Percentiles rank a stretch among this genome's conserved stretches.
Evolutionary conservation across 495 filamentous ascomycete species (phyloP).

Genomic region (Hypoxylon lienhwacheense): DNA sequence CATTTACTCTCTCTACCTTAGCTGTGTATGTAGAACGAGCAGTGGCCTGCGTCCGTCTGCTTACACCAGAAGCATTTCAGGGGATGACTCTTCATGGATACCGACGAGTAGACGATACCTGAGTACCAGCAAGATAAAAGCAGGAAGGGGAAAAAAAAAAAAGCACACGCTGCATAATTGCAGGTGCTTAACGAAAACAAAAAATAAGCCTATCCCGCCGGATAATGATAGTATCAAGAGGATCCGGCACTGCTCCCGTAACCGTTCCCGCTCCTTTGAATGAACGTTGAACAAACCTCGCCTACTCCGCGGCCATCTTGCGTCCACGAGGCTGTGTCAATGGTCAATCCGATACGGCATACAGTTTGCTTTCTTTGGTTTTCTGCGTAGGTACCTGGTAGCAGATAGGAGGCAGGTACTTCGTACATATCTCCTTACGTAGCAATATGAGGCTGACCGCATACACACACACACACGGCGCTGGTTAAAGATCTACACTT

Average conservation of each 20-base stretch:
- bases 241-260: constrained; percentile 15
- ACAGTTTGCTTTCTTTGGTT: constrained; percentile 6
- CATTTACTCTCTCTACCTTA: too few species aligned
- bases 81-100: background rate
- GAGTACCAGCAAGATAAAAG: background rate
- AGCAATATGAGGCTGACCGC: constrained; percentile 26
- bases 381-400: too few species aligned
- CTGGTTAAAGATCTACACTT: background rate
- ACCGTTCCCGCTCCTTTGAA: constrained; percentile 4
- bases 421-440: constrained; percentile 2
- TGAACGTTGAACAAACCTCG: constrained; percentile 25
- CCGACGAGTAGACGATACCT: background rate
- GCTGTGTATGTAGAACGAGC: too few species aligned
- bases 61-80: too few species aligned
- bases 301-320: constrained; percentile 24
- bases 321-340: constrained; percentile 21
- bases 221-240: too few species aligned
- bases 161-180: constrained; percentile 3
- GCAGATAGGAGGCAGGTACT: too few species aligned
- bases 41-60: too few species aligned
- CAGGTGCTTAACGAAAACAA: too few species aligned
- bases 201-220: too few species aligned
- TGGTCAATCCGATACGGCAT: constrained; percentile 8
- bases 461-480: constrained; percentile 10
- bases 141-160: background rate